Evolutionary conservation across 257 asterid genomes (phyloP).

Genomic region (Solanum corneliomulleri): DNA sequence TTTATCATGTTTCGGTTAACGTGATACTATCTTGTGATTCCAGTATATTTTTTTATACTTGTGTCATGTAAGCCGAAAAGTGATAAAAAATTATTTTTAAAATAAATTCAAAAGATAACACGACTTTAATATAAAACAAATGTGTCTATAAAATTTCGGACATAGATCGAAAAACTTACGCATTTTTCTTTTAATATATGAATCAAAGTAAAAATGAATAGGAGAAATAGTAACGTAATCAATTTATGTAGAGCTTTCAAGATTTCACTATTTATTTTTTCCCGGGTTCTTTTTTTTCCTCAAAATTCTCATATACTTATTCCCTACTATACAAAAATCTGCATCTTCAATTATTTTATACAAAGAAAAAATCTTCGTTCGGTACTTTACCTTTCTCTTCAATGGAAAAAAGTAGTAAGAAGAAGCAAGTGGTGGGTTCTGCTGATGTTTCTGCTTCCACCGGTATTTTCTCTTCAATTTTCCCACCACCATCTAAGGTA

Average conservation of each 20-base stretch:
- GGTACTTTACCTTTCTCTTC: not conserved
- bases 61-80: too few species aligned
- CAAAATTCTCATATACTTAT: not conserved
- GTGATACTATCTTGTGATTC: too few species aligned
- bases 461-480: constrained; percentile 33
- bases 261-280: not conserved
- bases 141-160: too few species aligned
- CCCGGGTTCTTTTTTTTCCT: not conserved
- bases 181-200: too few species aligned
- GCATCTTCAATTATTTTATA: not conserved
- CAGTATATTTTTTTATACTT: too few species aligned
- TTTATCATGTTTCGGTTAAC: rapidly evolving
- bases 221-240: too few species aligned
- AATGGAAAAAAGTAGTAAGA: constrained; percentile 19
- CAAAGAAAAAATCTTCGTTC: not conserved
- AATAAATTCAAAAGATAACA: too few species aligned
- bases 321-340: not conserved
- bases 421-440: constrained; percentile 3
- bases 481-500: constrained; percentile 34
- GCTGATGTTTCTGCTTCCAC: constrained; percentile 5
- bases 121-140: too few species aligned
- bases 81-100: too few species aligned
- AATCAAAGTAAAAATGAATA: too few species aligned
- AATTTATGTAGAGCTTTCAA: not conserved
- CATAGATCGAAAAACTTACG: too few species aligned